Base-by-base conservation (phyloP, 495 filamentous ascomycete genomes). In the Aspergillus funiculosus region DNA sequence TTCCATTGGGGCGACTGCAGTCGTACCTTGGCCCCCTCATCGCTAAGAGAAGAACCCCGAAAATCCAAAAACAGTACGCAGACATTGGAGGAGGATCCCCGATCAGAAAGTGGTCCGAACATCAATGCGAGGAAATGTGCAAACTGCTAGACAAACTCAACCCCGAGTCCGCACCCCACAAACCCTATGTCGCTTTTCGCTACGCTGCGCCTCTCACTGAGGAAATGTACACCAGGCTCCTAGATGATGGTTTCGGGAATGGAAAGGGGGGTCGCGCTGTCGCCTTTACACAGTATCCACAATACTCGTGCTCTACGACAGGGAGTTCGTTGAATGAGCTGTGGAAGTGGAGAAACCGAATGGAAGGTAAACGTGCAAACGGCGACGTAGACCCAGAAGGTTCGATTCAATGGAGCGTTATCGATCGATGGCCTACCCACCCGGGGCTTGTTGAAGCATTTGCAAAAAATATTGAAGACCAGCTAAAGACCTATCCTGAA, bases 261-360 rank as follows among this genome's bases (percentile, higher is more conserved):
- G 89, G 89, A 1, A 86, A 80, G 48, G 89, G 89, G 9, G 89
- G 89, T 1, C 80, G 94, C 39, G 94, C 94, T 4, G 87, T 99
- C 5, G 94, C 94, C 2, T 99, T 97, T 63, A 95, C 92, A 3
- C 94, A 99, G 62, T 99, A 99, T 55, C 94, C 94, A 15, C 94
- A 99, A 61, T 99, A 99, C 62, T 92, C 86, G n/a, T 99, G 94
- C 67, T 94, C 88, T 18, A 99, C 94, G 5, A 99, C 94, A 1
- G 94, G 94, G 26, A 94, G 88, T 66, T 92, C 86, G 35, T 63
- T 99, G 41, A 99, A 97, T 57, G 94, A 99, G 68, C 61, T 99
- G 30, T 99, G 94, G 94, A 94, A 90, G 66, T 94, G 89, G 86
- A 75, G 89, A 46, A 85, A 85, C 54, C 79, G 89, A 50, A 64